A percentile compares a stretch with the other conserved stretches of the same genome.
phyloP scores from a whole-genome alignment of 2,329 filamentous ascomycete species.

The Fonsecaea nubica region DNA sequence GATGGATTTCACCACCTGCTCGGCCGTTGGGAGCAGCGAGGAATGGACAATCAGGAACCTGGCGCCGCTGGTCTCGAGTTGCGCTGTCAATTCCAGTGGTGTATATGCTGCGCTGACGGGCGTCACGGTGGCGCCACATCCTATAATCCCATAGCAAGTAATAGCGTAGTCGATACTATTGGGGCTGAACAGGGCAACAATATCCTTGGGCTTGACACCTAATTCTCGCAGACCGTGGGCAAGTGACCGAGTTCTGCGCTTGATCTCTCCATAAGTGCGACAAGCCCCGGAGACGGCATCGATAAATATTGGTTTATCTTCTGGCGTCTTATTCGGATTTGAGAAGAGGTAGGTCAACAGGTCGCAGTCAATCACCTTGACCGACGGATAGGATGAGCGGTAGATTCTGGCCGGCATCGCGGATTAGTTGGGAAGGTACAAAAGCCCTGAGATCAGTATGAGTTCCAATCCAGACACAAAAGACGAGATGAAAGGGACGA shows the following conservation, averaged over 20 bases:
- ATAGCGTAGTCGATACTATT: slow-evolving; percentile 85
- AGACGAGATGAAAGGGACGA: background rate
- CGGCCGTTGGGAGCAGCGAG: slow-evolving; percentile 68
- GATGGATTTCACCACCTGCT: slow-evolving; percentile 66
- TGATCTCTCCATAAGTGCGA: slow-evolving; percentile 29
- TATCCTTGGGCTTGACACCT: slow-evolving; percentile 58
- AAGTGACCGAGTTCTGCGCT: slow-evolving; percentile 27
- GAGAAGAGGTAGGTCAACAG: slow-evolving; percentile 32
- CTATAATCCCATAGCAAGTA: slow-evolving; percentile 77
- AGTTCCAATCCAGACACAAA: background rate
- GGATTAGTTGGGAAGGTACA: background rate
- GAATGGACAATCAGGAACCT: slow-evolving; percentile 77
- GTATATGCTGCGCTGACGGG: slow-evolving; percentile 90
- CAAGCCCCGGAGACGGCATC: slow-evolving; percentile 27
- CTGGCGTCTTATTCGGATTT: slow-evolving; percentile 30
- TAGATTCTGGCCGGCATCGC: slow-evolving; percentile 29
- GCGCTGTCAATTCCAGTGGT: slow-evolving; percentile 79
- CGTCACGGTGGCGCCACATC: slow-evolving; percentile 80
- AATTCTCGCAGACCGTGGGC: slow-evolving; percentile 29
- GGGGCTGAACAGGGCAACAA: slow-evolving; percentile 68
- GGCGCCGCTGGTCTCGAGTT: slow-evolving; percentile 78
- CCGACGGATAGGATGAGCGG: slow-evolving; percentile 23
- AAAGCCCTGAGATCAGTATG: background rate
- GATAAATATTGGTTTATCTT: slow-evolving; percentile 33
- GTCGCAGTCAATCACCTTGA: slow-evolving; percentile 29